A percentile compares a stretch with the other conserved stretches of the same genome.
Conservation (phyloP, 176 grass and related monocot genomes). For the Oryza meyeriana region DNA sequence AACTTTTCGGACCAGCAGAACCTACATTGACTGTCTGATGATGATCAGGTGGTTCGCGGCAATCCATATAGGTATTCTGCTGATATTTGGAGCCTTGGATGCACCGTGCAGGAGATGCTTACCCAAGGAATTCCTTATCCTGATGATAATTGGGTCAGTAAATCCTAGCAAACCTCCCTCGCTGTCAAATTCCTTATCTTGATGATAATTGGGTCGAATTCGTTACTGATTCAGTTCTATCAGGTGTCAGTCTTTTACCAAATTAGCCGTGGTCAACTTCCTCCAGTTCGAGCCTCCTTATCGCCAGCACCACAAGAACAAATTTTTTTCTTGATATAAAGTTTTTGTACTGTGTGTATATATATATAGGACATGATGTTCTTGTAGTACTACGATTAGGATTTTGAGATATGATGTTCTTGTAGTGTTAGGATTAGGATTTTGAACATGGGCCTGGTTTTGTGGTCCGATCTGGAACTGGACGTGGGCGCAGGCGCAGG, state of each 20-base stretch:
- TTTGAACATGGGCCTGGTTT: too few relatives aligned
- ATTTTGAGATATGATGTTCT: too few relatives aligned
- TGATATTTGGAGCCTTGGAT: slow-evolving; percentile 46
- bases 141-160: slow-evolving; percentile 24
- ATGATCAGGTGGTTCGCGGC: slow-evolving; percentile 25
- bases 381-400: too few relatives aligned
- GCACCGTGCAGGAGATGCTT: slow-evolving; percentile 38
- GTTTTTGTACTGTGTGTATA: too few relatives aligned
- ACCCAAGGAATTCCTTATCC: slow-evolving; percentile 21
- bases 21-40: not conserved
- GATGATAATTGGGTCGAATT: too few relatives aligned
- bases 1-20: not conserved
- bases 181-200: not conserved
- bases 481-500: too few relatives aligned
- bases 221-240: not conserved
- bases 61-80: slow-evolving; percentile 32
- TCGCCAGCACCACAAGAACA: too few relatives aligned
- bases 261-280: slow-evolving; percentile 40
- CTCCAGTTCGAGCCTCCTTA: slow-evolving; percentile 34
- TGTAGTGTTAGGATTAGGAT: too few relatives aligned
- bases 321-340: too few relatives aligned
- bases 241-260: slow-evolving; percentile 40
- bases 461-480: too few relatives aligned
- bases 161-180: not conserved
- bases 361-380: too few relatives aligned